A percentile compares a stretch with the other conserved stretches of the same genome.
phyloP scores from a whole-genome alignment of 345 rosid species.

The Linum usitatissimum region DNA sequence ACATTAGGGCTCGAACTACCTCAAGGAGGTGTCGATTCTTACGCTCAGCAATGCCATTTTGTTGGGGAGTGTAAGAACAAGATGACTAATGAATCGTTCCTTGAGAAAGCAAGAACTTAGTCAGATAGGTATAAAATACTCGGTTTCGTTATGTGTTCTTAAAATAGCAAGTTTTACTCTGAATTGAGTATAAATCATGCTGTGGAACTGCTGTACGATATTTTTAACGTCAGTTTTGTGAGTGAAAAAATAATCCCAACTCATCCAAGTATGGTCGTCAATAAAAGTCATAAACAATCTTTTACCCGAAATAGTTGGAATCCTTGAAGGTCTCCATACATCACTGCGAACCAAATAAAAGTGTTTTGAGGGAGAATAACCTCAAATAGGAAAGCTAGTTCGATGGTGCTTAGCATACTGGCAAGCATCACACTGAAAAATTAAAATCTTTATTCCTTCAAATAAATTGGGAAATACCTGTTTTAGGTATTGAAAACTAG shows the following conservation, averaged over 20 bases:
- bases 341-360: slow-evolving; percentile 1
- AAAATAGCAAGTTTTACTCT: background rate
- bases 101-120: background rate
- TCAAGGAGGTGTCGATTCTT: background rate
- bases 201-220: background rate
- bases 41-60: background rate
- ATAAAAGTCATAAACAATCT: slow-evolving; percentile 2
- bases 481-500: slow-evolving; percentile 5
- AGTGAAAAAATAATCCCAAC: slow-evolving; percentile 2
- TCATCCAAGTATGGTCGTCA: background rate
- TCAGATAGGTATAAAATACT: background rate
- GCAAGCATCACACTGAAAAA: slow-evolving; percentile 3
- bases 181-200: background rate
- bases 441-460: background rate
- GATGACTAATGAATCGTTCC: background rate
- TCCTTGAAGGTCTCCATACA: slow-evolving; percentile 1
- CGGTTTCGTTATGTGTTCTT: background rate
- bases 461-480: background rate
- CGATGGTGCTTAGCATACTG: background rate
- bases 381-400: background rate
- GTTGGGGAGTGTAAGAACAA: background rate
- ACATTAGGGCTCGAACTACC: background rate
- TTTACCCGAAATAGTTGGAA: background rate
- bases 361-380: background rate
- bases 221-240: background rate